Conservation (phyloP, 768 basidiomycete species). For the Auricularia auricula-judae region DNA sequence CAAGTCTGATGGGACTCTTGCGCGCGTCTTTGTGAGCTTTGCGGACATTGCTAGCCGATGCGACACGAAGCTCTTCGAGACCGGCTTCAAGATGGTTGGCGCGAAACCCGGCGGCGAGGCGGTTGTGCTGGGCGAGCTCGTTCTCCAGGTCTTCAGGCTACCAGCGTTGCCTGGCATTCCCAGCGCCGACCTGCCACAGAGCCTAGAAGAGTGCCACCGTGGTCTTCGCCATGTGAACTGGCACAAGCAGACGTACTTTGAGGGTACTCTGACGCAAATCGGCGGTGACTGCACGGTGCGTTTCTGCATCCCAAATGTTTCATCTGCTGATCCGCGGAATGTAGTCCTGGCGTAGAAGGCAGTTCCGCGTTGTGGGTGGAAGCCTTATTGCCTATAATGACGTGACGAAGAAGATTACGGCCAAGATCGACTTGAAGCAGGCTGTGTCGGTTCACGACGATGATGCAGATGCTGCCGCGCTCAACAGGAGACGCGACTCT, state of each 20-base stretch:
- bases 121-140: slow-evolving; percentile 74
- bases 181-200: slow-evolving; percentile 73
- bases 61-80: slow-evolving; percentile 77
- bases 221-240: slow-evolving; percentile 84
- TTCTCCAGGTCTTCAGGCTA: slow-evolving; percentile 82
- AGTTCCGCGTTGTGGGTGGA: slow-evolving; percentile 74
- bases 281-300: slow-evolving; percentile 88
- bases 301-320: slow-evolving; percentile 4
- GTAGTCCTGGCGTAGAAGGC: slow-evolving; percentile 75
- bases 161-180: slow-evolving; percentile 80
- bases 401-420: slow-evolving; percentile 80
- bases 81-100: slow-evolving; percentile 69
- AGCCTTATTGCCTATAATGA: slow-evolving; percentile 87
- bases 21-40: slow-evolving; percentile 79
- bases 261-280: slow-evolving; percentile 84
- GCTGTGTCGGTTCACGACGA: slow-evolving; percentile 70
- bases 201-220: slow-evolving; percentile 82
- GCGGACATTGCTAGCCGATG: slow-evolving; percentile 77
- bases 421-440: slow-evolving; percentile 85
- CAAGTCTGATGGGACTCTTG: slow-evolving; percentile 78
- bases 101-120: slow-evolving; percentile 42
- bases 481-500: slow-evolving; percentile 37
- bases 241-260: slow-evolving; percentile 91
- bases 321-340: slow-evolving; percentile 5
- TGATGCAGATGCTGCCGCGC: slow-evolving; percentile 35